Base-by-base conservation (phyloP, 2,329 filamentous ascomycete genomes). In the Cladorrhinum sp. region DNA sequence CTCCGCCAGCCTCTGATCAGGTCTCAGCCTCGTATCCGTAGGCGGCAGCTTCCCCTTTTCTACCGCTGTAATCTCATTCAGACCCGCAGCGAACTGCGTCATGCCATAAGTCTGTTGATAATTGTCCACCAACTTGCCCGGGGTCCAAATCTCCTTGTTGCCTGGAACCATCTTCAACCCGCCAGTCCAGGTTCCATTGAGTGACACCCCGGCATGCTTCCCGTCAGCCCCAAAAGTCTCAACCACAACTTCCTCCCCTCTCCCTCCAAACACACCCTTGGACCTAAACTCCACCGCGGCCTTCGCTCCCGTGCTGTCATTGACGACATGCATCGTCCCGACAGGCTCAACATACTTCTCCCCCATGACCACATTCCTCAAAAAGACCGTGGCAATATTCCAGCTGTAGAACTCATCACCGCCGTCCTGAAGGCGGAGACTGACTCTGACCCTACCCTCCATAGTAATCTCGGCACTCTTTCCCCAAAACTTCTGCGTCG, bases 301-400 rank as follows among this genome's bases (percentile, higher is more conserved):
- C 72, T 91, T 93, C 66, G 90, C 86, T 7, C 93, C 92, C 0
- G 88, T 92, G 4, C 84, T 89, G 70, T 99, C 95, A 73, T 94
- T 94, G 66, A 85, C 78, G 33, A 99, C 85, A 23, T 88, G 86
- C 91, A 98, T 95, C 49, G 85, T 91, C 51, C 93, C 93, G 0
- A 96, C 91, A 0, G 95, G 95, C 76, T 99, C 95, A 12, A 98
- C 87, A 72, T 99, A 99, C 76, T 98, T 99, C 75, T 99, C 95
- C 42, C 95, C 95, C 69, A 96, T 94, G 59, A 99, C 96, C 57
- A 99, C 92, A 73, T 99, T 99, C 53, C 95, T 87, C 58, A 99
- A 77, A 76, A 97, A 98, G 66, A 90, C 91, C 3, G 92, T 96
- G 1, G 94, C 92, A 18, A 91, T 82, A 51, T 84, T 89, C 92